phyloP scores from a whole-genome alignment of 1,284 basidiomycete genomes.

The Leccinum griseonigrum region DNA sequence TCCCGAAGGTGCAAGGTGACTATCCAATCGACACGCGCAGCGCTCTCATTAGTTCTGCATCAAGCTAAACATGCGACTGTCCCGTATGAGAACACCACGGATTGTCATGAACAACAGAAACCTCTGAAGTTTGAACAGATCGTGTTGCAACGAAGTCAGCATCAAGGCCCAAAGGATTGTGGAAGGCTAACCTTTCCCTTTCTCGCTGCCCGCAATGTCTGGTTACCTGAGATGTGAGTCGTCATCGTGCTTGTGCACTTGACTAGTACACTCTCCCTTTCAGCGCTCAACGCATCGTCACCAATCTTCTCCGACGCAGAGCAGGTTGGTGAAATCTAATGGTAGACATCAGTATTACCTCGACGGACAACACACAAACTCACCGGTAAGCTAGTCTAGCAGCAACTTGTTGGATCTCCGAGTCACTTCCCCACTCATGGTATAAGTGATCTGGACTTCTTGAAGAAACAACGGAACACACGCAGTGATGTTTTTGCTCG shows the following conservation, averaged over 20 bases:
- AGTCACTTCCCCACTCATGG: background rate
- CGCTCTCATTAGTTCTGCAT: too few relatives aligned
- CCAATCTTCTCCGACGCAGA: background rate
- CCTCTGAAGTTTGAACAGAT: background rate
- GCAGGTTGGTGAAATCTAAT: background rate
- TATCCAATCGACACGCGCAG: too few relatives aligned
- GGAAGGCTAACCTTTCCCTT: background rate
- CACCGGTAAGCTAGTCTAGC: background rate
- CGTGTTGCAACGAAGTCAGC: background rate
- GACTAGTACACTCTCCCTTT: background rate
- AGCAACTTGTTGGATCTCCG: background rate
- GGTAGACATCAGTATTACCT: background rate
- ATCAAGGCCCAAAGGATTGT: background rate
- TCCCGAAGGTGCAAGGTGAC: conserved; percentile 47
- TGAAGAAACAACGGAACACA: background rate
- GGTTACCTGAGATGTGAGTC: background rate
- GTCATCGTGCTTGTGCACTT: background rate
- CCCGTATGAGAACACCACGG: too few relatives aligned
- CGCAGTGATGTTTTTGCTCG: background rate
- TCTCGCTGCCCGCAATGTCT: background rate
- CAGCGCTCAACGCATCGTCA: background rate
- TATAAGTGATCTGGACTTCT: background rate
- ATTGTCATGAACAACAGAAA: background rate
- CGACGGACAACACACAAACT: background rate
- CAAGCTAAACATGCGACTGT: too few relatives aligned